A percentile compares a stretch with the other conserved stretches of the same genome.
These are phyloP conservation scores for Saturnispora ahearnii DNA, from an alignment of 805 yeast species.

Conservation along the genomic window DNA sequence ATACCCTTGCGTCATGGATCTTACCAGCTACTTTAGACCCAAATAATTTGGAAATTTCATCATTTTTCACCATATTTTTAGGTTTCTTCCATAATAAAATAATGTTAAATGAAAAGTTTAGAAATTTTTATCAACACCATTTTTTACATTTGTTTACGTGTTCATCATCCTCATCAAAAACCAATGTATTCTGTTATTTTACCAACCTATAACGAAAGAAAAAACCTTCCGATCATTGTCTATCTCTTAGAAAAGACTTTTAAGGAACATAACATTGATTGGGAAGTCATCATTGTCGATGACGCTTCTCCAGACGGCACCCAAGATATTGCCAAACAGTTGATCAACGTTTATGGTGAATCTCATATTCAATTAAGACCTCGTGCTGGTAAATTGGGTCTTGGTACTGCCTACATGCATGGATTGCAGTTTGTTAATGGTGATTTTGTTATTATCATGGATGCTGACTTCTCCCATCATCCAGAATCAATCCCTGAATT, in stretches of 20 bases:
- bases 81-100: background rate
- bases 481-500: slow-evolving; percentile 74
- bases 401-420: slow-evolving; percentile 75
- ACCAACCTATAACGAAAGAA: slow-evolving; percentile 71
- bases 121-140: background rate
- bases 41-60: background rate
- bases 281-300: slow-evolving; percentile 75
- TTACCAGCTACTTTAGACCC: slow-evolving; percentile 28
- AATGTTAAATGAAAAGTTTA: background rate
- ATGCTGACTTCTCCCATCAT: slow-evolving; percentile 76
- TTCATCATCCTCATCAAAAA: background rate
- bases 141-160: background rate
- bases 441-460: slow-evolving; percentile 71
- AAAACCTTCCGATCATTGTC: slow-evolving; percentile 57
- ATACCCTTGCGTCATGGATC: slow-evolving; percentile 39
- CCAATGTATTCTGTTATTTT: slow-evolving; percentile 60
- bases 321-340: slow-evolving; percentile 58
- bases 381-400: slow-evolving; percentile 68
- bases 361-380: slow-evolving; percentile 58
- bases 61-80: background rate
- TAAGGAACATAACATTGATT: slow-evolving; percentile 43
- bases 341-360: slow-evolving; percentile 47
- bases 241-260: slow-evolving; percentile 65
- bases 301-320: slow-evolving; percentile 80
- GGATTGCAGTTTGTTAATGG: slow-evolving; percentile 67